Base-by-base conservation (phyloP, 2,329 filamentous ascomycete species). In the Colletotrichum godetiae region DNA sequence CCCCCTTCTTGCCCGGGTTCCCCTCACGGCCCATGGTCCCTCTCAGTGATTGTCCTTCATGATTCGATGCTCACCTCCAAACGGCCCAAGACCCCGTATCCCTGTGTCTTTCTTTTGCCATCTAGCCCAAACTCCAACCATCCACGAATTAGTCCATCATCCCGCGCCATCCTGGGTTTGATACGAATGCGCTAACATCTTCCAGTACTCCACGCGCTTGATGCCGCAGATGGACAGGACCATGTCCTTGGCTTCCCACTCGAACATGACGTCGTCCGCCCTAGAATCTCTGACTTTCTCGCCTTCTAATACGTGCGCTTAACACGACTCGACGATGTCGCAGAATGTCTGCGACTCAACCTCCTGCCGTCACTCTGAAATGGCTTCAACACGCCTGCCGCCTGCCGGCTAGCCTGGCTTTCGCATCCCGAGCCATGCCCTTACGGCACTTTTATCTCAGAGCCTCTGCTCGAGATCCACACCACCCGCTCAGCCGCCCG, bases 301-400 rank as follows among this genome's bases (percentile, higher is more conserved):
- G 55, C 46, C 15, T 49, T 73, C 60, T 65, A 12, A 73, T 73
- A 73, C 60, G 70, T 70, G 70, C 70, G 70, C 70, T 70, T 73
- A 73, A 49, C 46, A 52, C 27, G 27, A 73, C 31, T 49, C 29
- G 67, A 42, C n/a, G 55, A 46, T 59, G 61, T 49, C n/a, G n/a
- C 37, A n/a, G n/a, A 11, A 5, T 35, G 6, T 42, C n/a, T 65
- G 15, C 31, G 35, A 11, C n/a, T 19, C n/a, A 49, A 49, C 19
- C 42, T 10, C 6, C 19, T 31, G 24, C 24, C 31, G 13, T 29
- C 60, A n/a, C 13, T 15, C 11, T 24, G 31, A 49, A 31, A 53
- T 31, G 58, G 64, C 68, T 68, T 52, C 37, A 62, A 22, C 8
- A 22, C 56, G 56, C 19, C 29, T 19, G 29, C 24, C 35, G 58